Evolutionary conservation across 768 basidiomycete genomes (phyloP).

Genomic region (Kwoniella shandongensis): DNA sequence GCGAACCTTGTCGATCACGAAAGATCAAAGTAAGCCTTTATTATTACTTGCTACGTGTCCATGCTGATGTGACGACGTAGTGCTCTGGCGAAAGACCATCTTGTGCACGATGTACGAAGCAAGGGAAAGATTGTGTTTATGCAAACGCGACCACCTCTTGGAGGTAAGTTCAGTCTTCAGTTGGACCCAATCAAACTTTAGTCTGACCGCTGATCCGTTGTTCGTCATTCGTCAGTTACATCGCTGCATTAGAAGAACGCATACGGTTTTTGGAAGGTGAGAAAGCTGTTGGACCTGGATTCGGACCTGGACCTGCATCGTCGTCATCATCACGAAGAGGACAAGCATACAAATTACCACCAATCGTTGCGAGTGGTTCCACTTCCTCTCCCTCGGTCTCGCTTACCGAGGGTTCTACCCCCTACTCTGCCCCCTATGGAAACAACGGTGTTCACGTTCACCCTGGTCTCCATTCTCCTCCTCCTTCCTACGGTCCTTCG

Average conservation of each 20-base stretch:
- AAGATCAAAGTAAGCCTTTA: conserved; percentile 18
- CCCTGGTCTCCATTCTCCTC: too few relatives aligned
- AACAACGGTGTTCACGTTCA: too few relatives aligned
- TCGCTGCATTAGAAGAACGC: conserved; percentile 10
- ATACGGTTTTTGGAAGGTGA: background rate
- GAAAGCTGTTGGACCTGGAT: background rate
- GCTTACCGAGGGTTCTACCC: background rate
- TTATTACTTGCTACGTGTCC: too few relatives aligned
- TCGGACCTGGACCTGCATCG: background rate
- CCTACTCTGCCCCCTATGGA: background rate
- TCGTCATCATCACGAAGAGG: background rate
- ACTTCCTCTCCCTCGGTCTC: background rate
- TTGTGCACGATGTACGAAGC: conserved; percentile 13
- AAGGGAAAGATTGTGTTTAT: conserved; percentile 16
- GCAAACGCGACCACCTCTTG: conserved; percentile 1
- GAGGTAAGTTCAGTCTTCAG: conserved; percentile 10
- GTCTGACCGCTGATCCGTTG: background rate
- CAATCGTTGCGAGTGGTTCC: background rate
- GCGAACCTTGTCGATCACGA: conserved; percentile 15
- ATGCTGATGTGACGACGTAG: conserved; percentile 4
- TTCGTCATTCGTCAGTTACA: background rate
- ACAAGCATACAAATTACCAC: background rate
- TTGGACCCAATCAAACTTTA: too few relatives aligned
- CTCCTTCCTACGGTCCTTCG: too few relatives aligned
- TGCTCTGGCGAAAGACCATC: conserved; percentile 18